phyloP scores from a whole-genome alignment of 768 basidiomycete genomes.

The Baorangia bicolor region DNA sequence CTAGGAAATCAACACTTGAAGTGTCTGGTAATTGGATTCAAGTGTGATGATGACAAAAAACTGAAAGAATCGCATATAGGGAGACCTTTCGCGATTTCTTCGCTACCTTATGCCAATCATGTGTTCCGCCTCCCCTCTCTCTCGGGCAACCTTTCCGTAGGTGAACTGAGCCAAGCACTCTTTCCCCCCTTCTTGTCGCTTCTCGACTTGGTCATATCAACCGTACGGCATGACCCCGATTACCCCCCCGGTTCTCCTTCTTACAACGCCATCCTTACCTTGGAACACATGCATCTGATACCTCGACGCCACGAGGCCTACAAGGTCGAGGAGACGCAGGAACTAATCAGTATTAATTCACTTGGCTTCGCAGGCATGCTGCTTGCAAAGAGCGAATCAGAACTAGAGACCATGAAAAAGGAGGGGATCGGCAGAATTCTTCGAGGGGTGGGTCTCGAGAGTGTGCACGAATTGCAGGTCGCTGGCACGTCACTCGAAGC shows the following conservation, averaged over 20 bases:
- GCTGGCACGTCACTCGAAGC: slow-evolving; percentile 44
- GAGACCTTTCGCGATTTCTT: slow-evolving; percentile 66
- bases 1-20: slow-evolving; percentile 56
- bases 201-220: slow-evolving; percentile 74
- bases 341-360: slow-evolving; percentile 72
- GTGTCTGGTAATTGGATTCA: slow-evolving; percentile 21
- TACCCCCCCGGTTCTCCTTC: slow-evolving; percentile 68
- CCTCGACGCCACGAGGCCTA: slow-evolving; percentile 72
- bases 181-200: slow-evolving; percentile 66
- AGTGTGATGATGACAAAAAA: not conserved
- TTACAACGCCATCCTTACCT: slow-evolving; percentile 80
- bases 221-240: slow-evolving; percentile 62
- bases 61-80: slow-evolving; percentile 40
- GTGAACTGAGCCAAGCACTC: slow-evolving; percentile 51
- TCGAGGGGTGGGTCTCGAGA: slow-evolving; percentile 59
- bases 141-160: slow-evolving; percentile 23
- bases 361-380: slow-evolving; percentile 90
- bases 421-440: slow-evolving; percentile 66
- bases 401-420: slow-evolving; percentile 65
- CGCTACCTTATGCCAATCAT: slow-evolving; percentile 80
- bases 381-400: slow-evolving; percentile 79
- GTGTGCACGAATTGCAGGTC: slow-evolving; percentile 66
- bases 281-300: slow-evolving; percentile 83
- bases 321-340: slow-evolving; percentile 50
- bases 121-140: slow-evolving; percentile 49